phyloP scores from a whole-genome alignment of 2,329 filamentous ascomycete species.

The Sclerotinia trifoliorum region DNA sequence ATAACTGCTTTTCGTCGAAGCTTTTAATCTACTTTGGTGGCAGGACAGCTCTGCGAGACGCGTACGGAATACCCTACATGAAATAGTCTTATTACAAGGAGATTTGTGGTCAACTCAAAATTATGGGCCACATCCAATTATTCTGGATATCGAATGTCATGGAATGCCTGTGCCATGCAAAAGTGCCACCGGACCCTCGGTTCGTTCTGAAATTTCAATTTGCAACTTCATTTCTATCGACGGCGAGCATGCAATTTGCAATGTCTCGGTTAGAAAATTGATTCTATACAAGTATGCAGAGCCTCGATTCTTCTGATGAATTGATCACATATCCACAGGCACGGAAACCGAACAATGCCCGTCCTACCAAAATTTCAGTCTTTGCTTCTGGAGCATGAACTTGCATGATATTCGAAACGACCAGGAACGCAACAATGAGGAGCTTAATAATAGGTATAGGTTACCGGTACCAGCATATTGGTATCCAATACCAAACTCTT shows the following conservation, averaged over 20 bases:
- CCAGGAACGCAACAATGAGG: background rate
- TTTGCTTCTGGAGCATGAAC: background rate
- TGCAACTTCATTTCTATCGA: background rate
- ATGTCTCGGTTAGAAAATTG: background rate
- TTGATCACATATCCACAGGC: background rate
- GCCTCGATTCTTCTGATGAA: background rate
- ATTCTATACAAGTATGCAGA: too few relatives aligned
- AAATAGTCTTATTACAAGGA: background rate
- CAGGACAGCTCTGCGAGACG: background rate
- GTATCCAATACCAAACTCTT: background rate
- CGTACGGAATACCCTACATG: background rate
- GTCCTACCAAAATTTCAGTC: background rate
- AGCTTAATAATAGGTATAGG: background rate
- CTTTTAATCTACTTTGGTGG: background rate
- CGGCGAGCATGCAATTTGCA: background rate
- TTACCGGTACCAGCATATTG: background rate
- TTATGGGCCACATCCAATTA: background rate
- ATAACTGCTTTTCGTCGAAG: background rate
- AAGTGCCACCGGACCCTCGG: background rate
- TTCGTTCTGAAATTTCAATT: background rate
- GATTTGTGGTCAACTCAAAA: conserved; percentile 3
- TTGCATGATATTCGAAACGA: background rate
- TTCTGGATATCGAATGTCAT: background rate
- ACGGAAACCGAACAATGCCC: background rate
- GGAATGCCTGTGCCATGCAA: background rate